These are phyloP conservation scores for Seminavis robusta DNA, from an alignment of 108 stramenopile species.

Conservation along the genomic window DNA sequence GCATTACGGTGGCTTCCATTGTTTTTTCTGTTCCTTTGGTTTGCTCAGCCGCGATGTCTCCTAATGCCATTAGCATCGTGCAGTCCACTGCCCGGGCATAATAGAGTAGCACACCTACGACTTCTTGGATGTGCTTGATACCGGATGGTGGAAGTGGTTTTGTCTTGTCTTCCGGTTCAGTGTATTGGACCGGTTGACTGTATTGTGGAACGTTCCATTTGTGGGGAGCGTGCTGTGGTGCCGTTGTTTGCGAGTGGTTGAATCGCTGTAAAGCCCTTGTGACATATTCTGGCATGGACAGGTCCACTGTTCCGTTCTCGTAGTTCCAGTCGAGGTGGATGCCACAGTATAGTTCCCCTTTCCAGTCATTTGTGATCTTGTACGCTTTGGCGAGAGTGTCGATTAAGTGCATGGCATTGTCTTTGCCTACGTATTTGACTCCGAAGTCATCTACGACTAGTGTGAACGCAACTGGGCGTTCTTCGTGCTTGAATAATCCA, in stretches of 20 bases:
- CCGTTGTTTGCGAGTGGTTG: conserved; percentile 18
- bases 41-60: conserved; percentile 24
- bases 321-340: no score
- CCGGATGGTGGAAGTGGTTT: conserved; percentile 1
- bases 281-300: no score
- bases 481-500: conserved; percentile 39
- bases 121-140: conserved; percentile 28
- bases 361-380: no score
- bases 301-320: no score
- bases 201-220: conserved; percentile 25
- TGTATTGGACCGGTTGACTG: conserved; percentile 33
- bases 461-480: conserved; percentile 24
- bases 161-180: conserved; percentile 12
- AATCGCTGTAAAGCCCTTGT: conserved; percentile 26
- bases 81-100: conserved; percentile 36
- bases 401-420: conserved; percentile 38
- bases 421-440: conserved; percentile 31
- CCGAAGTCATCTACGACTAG: conserved; percentile 56
- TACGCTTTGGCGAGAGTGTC: conserved; percentile 15
- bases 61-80: conserved; percentile 32
- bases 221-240: conserved; percentile 39
- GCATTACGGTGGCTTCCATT: conserved; percentile 11
- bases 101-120: conserved; percentile 37
- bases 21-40: conserved; percentile 24
- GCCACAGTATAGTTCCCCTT: no score